Percentiles rank a stretch among this genome's conserved stretches.
These are phyloP conservation scores for Filobasidium uniguttulatum DNA, from an alignment of 1,284 basidiomycete species.

Conservation along the genomic window DNA sequence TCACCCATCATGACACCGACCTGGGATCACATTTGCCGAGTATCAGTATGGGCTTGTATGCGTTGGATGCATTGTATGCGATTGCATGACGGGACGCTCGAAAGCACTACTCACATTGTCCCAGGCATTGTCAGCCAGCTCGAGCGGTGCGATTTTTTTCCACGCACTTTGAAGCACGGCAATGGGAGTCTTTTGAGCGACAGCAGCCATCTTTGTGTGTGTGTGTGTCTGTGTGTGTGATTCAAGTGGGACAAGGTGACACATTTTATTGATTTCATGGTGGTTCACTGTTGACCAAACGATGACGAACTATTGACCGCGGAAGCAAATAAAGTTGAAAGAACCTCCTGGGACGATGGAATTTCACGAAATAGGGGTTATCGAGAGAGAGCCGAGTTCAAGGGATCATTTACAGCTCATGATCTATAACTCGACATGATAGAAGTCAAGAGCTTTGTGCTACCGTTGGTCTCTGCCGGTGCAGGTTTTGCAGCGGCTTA, in stretches of 20 bases:
- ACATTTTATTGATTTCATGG: too few relatives aligned
- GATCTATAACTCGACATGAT: too few relatives aligned
- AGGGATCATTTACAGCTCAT: too few relatives aligned
- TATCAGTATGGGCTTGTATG: too few relatives aligned
- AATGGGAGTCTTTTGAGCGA: conserved; percentile 20
- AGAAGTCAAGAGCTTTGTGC: not conserved
- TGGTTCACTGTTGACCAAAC: too few relatives aligned
- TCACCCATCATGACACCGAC: conserved; percentile 68
- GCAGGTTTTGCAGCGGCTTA: not conserved
- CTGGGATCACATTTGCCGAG: conserved; percentile 35
- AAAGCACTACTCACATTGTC: conserved; percentile 56
- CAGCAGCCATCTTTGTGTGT: not conserved
- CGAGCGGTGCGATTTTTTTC: conserved; percentile 63
- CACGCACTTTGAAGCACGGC: conserved; percentile 31
- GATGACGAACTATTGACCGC: too few relatives aligned
- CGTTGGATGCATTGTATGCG: too few relatives aligned
- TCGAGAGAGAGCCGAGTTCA: too few relatives aligned
- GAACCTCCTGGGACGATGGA: too few relatives aligned
- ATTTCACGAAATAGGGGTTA: too few relatives aligned
- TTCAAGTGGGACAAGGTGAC: too few relatives aligned
- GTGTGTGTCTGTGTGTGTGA: not conserved
- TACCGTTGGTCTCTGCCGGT: not conserved
- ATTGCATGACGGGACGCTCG: not conserved
- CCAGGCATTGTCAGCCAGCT: conserved; percentile 66
- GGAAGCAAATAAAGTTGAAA: too few relatives aligned